Conservation (phyloP, 2,329 filamentous ascomycete species). For the Botrytis pseudocinerea region DNA sequence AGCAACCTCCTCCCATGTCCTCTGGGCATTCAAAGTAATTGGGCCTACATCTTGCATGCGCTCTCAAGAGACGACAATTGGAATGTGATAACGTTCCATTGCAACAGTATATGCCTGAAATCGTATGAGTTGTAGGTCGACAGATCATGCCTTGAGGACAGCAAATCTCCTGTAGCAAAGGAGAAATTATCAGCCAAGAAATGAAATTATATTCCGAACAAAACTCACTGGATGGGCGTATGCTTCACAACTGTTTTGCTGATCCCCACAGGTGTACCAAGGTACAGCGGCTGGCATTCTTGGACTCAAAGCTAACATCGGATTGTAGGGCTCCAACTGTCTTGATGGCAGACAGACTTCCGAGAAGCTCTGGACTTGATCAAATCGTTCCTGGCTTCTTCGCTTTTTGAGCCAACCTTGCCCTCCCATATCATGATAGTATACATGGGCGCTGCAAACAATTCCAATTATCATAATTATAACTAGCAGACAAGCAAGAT, state of each 20-base stretch:
- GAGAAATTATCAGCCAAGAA: neutral
- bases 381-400: neutral
- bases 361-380: neutral
- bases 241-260: conserved; percentile 36
- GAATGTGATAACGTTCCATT: conserved; percentile 29
- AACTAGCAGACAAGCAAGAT: conserved; percentile 28
- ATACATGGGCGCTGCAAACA: conserved; percentile 33
- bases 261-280: conserved; percentile 38
- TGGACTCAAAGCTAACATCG: conserved; percentile 6
- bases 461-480: conserved; percentile 33
- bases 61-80: conserved; percentile 29
- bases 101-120: conserved; percentile 38
- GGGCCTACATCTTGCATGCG: conserved; percentile 33
- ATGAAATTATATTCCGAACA: too few species aligned
- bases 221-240: conserved; percentile 35
- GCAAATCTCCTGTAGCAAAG: conserved; percentile 34
- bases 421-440: conserved; percentile 35
- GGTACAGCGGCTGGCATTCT: conserved; percentile 29
- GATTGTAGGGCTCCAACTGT: conserved; percentile 21
- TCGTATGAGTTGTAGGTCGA: conserved; percentile 29
- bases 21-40: conserved; percentile 33
- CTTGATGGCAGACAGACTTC: conserved; percentile 33
- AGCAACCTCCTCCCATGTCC: conserved; percentile 37
- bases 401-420: conserved; percentile 33
- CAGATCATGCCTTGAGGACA: conserved; percentile 36